Evolutionary conservation across 192 early-diverging fungal genomes (phyloP).

Genomic region (Backusella tuberculispora): DNA sequence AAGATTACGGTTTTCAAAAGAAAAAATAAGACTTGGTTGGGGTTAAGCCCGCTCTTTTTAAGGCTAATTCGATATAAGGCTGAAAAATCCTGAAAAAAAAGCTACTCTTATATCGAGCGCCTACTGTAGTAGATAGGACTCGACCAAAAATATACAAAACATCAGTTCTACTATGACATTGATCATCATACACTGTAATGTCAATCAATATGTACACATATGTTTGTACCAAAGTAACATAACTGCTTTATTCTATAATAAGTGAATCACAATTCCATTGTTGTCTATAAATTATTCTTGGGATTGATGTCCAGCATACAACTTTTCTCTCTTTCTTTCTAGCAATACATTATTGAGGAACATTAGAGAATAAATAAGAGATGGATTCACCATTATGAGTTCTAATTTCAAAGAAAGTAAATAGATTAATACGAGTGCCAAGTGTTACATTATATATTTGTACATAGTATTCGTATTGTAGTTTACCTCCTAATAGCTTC

Average conservation of each 20-base stretch:
- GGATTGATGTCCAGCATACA: conserved; percentile 12
- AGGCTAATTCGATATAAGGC: too few relatives aligned
- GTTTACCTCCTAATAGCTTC: conserved; percentile 65
- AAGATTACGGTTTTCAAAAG: too few relatives aligned
- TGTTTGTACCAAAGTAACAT: not conserved
- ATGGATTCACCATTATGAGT: conserved; percentile 73
- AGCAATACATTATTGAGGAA: conserved; percentile 35
- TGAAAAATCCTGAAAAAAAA: too few relatives aligned
- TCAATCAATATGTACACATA: too few relatives aligned
- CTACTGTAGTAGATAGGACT: too few relatives aligned
- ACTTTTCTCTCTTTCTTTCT: not conserved
- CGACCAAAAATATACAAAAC: too few relatives aligned
- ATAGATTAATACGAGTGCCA: not conserved
- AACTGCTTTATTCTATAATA: conserved; percentile 7
- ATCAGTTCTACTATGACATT: too few relatives aligned
- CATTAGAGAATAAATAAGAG: conserved; percentile 60
- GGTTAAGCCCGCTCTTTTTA: too few relatives aligned
- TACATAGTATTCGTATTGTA: not conserved
- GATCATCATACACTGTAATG: too few relatives aligned
- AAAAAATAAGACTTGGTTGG: too few relatives aligned
- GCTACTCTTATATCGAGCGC: too few relatives aligned
- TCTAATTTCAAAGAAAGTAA: conserved; percentile 33
- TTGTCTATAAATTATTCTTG: not conserved
- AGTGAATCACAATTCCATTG: not conserved
- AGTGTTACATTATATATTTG: not conserved